Base-by-base conservation (phyloP, 148 eudicot species). In the Heliamphora exappendiculata region DNA sequence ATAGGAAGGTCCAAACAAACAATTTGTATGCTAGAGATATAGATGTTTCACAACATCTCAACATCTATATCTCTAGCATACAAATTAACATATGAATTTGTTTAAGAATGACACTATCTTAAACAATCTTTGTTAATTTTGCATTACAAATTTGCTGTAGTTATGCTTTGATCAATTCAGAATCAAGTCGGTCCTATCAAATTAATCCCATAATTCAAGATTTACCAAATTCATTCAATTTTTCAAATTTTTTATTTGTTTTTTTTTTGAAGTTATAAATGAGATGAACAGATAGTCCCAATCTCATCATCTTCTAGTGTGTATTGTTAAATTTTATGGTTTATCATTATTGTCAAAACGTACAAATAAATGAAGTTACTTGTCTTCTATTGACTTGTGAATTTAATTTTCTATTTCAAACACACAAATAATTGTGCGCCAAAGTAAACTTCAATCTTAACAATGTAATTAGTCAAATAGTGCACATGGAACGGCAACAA, bases 131-230 rank as follows among this genome's bases (percentile, higher is more conserved):
- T 20, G 9, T 26, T 4, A 66, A 66, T 19, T 24, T 45, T 68
- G 36, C 36, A 37, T 47, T 34, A 69, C 55, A 26, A 45, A 24
- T n/a, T 49, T 28, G 45, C 37, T 26, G 37, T 22, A 69, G 1
- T 69, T 3, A 68, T 44, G 55, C 13, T 45, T 45, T 26, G 13
- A 45, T 45, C 16, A 69, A 69, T 28, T 41, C 14, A 67, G 51
- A 24, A 42, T 39, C 44, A 12, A 67, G 26, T 24, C 12, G 50
- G 49, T 33, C 37, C 10, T 20, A 67, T 67, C 14, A 28, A 0
- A 67, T 33, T 24, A 67, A 10, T 67, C 42, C 68, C 44, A 12
- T 19, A 39, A 64, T 66, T 66, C 70, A 66, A 66, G 47, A 41
- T 66, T 39, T 65, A 49, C 9, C 39, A 66, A 9, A 19, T 64